A percentile compares a stretch with the other conserved stretches of the same genome.
Evolutionary conservation across 352 stramenopile species (phyloP).

Genomic region (Globisporangium emineosum): DNA sequence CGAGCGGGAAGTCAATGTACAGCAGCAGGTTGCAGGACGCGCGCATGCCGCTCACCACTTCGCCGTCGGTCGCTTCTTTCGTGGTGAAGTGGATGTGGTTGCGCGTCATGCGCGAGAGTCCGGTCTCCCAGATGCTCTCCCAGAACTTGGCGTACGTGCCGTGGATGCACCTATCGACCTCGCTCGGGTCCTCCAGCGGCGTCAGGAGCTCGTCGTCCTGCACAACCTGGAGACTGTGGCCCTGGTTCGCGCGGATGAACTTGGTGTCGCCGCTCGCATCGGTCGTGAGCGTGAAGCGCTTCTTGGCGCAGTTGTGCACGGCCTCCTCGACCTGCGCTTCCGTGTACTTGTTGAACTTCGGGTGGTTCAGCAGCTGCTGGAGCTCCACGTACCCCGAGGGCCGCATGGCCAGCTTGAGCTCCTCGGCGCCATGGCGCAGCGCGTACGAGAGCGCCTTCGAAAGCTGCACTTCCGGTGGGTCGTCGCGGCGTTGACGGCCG

Average conservation of each 20-base stretch:
- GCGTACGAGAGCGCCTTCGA: constrained; percentile 79
- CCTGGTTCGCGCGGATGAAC: constrained; percentile 83
- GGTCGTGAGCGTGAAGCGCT: constrained; percentile 67
- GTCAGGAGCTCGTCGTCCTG: constrained; percentile 70
- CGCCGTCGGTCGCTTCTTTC: constrained; percentile 33
- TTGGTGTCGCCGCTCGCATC: constrained; percentile 33
- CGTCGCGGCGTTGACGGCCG: constrained; percentile 24
- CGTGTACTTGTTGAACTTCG: constrained; percentile 48
- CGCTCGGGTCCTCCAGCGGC: constrained; percentile 44
- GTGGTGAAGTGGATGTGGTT: constrained; percentile 88
- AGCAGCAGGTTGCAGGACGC: constrained; percentile 68
- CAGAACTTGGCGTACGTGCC: constrained; percentile 74
- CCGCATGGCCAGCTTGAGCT: constrained; percentile 68
- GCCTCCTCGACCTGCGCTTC: constrained; percentile 62
- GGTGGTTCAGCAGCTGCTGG: constrained; percentile 41
- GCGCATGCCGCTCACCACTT: constrained; percentile 81
- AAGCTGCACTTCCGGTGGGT: constrained; percentile 57
- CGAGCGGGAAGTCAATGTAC: constrained; percentile 60
- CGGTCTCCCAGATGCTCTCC: constrained; percentile 53
- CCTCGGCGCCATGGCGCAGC: constrained; percentile 66
- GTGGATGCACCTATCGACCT: constrained; percentile 63
- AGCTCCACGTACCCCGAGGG: constrained; percentile 67
- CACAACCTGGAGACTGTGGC: constrained; percentile 65
- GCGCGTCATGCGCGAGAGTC: constrained; percentile 73
- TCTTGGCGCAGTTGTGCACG: constrained; percentile 67